Evolutionary conservation across 352 stramenopile genomes (phyloP).

Genomic region (Plasmopara viticola): DNA sequence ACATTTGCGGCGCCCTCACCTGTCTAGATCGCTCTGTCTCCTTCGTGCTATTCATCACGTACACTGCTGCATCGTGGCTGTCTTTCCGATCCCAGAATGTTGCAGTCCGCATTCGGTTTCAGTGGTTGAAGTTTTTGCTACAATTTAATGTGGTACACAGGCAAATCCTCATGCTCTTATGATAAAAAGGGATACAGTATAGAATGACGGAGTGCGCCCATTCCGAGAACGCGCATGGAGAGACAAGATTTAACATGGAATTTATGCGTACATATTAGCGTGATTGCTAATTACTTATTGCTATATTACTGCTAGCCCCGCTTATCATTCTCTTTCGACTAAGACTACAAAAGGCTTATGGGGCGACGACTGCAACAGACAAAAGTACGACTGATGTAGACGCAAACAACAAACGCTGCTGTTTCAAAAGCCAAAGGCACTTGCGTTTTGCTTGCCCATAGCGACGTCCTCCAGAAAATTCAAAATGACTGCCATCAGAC

Average conservation of each 20-base stretch:
- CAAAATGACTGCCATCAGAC: conserved; percentile 66
- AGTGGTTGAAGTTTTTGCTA: neutral
- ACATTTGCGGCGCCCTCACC: neutral
- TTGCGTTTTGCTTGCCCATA: conserved; percentile 51
- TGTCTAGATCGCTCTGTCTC: conserved; percentile 1
- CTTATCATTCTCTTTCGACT: too few relatives aligned
- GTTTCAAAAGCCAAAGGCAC: conserved; percentile 72
- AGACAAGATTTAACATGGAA: too few relatives aligned
- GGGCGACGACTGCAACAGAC: conserved; percentile 21
- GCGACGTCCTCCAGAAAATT: conserved; percentile 65
- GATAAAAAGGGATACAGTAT: too few relatives aligned
- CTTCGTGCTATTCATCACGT: conserved; percentile 4
- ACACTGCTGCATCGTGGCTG: neutral
- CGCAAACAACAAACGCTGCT: conserved; percentile 18
- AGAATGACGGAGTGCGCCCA: too few relatives aligned
- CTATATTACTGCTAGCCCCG: too few relatives aligned
- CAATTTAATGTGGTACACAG: conserved; percentile 12
- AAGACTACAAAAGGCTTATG: conserved; percentile 19
- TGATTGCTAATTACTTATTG: too few relatives aligned
- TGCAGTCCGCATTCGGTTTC: neutral
- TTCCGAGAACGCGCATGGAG: too few relatives aligned
- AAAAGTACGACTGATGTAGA: conserved; percentile 14
- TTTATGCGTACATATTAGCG: too few relatives aligned
- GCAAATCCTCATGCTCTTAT: too few relatives aligned
- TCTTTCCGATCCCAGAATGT: neutral